A percentile compares a stretch with the other conserved stretches of the same genome.
phyloP scores from a whole-genome alignment of 176 grass and related monocot genomes.

The Calamus simplicifolius region DNA sequence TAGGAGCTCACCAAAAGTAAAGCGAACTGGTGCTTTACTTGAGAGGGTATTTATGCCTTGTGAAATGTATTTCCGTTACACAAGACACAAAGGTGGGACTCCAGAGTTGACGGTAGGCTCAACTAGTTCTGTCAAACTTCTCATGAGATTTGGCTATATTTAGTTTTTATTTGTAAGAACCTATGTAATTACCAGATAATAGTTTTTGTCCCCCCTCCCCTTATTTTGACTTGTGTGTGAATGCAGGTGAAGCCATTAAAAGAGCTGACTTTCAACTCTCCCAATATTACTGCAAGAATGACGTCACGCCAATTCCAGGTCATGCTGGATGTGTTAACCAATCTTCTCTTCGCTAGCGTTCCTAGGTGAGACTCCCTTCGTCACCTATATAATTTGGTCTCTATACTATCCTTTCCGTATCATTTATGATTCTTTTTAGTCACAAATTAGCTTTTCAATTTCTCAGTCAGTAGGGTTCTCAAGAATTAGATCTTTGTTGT shows the following conservation, averaged over 20 bases:
- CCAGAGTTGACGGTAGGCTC: conserved; percentile 75
- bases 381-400: background rate
- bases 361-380: conserved; percentile 41
- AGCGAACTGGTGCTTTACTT: conserved; percentile 87
- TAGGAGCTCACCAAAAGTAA: conserved; percentile 67
- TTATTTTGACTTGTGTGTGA: conserved; percentile 12
- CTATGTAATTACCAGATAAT: conserved; percentile 11
- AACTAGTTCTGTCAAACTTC: background rate
- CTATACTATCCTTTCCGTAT: too few relatives aligned
- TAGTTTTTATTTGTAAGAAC: conserved; percentile 9
- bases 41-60: conserved; percentile 98
- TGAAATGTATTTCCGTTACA: conserved; percentile 92
- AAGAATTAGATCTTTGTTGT: too few relatives aligned
- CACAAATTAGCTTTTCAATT: too few relatives aligned
- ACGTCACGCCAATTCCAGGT: conserved; percentile 96
- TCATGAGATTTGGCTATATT: background rate
- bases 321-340: conserved; percentile 96
- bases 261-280: conserved; percentile 88
- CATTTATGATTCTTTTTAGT: too few relatives aligned
- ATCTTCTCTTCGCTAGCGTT: conserved; percentile 83
- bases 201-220: conserved; percentile 13
- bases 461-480: too few relatives aligned
- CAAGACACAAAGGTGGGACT: conserved; percentile 84
- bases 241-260: conserved; percentile 93
- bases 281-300: conserved; percentile 90